phyloP scores from a whole-genome alignment of 1,284 basidiomycete species.

The Rhodotorula sp. region DNA sequence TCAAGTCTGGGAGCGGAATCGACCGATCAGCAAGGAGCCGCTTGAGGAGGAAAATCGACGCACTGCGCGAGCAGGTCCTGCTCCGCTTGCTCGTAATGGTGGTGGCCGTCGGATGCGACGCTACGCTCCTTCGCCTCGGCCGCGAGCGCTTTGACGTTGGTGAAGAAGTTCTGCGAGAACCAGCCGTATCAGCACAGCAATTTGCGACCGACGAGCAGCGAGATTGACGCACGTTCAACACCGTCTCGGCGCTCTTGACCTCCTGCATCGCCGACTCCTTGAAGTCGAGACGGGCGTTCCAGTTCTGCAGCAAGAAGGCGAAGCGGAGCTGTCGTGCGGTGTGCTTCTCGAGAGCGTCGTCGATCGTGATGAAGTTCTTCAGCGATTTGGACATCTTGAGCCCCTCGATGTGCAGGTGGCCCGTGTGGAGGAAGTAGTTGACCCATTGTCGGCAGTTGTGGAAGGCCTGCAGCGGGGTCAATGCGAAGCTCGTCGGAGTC shows the following conservation, averaged over 20 bases:
- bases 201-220: not conserved
- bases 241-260: constrained; percentile 79
- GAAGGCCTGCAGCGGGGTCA: constrained; percentile 63
- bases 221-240: constrained; percentile 73
- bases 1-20: constrained; percentile 59
- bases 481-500: not conserved
- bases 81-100: constrained; percentile 55
- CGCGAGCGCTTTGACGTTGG: constrained; percentile 73
- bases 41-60: constrained; percentile 1
- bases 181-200: not conserved
- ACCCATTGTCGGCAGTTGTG: constrained; percentile 93
- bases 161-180: constrained; percentile 84
- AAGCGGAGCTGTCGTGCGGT: constrained; percentile 88
- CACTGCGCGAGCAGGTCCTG: constrained; percentile 48
- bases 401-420: constrained; percentile 97
- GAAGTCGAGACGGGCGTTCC: constrained; percentile 93
- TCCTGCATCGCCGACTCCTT: constrained; percentile 82
- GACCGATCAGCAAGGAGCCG: constrained; percentile 5
- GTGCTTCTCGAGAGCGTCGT: constrained; percentile 88
- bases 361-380: constrained; percentile 99
- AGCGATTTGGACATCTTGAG: constrained; percentile 99
- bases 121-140: constrained; percentile 50
- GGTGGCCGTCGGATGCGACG: constrained; percentile 50
- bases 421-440: constrained; percentile 98
- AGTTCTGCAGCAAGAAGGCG: constrained; percentile 86